A percentile compares a stretch with the other conserved stretches of the same genome.
Conservation (phyloP, 306 rosid genomes). For the Trichosanthes truncata region DNA sequence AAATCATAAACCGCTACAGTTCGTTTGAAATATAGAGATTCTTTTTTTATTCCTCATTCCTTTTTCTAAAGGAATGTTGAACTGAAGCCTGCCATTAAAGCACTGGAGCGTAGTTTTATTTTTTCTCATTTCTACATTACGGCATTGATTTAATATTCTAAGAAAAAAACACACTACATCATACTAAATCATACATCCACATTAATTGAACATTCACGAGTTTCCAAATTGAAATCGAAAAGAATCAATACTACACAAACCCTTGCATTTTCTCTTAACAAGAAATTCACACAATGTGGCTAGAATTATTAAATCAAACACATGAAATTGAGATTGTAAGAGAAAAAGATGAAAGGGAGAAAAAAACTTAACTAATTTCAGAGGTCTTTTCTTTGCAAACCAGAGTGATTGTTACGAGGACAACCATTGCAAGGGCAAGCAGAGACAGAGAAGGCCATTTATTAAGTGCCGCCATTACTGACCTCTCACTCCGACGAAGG, state of each 20-base stretch:
- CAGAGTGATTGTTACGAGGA: not conserved
- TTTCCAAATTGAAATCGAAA: not conserved
- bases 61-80: not conserved
- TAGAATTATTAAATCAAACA: not conserved
- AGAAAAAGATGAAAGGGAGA: not conserved
- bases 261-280: not conserved
- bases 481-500: too few relatives aligned
- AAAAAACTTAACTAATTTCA: not conserved
- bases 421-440: not conserved
- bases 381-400: not conserved
- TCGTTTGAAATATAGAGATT: not conserved
- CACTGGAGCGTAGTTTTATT: too few relatives aligned
- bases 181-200: not conserved
- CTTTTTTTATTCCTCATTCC: not conserved
- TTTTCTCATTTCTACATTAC: too few relatives aligned
- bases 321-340: not conserved
- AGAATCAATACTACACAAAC: not conserved
- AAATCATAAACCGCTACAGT: not conserved
- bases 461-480: slow-evolving; percentile 1
- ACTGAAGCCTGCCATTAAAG: not conserved
- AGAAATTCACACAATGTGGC: not conserved
- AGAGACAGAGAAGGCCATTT: not conserved
- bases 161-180: not conserved
- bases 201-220: not conserved
- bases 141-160: not conserved